These are phyloP conservation scores for Musa beccarii DNA, from an alignment of 176 grass and related monocot genomes.

Conservation along the genomic window DNA sequence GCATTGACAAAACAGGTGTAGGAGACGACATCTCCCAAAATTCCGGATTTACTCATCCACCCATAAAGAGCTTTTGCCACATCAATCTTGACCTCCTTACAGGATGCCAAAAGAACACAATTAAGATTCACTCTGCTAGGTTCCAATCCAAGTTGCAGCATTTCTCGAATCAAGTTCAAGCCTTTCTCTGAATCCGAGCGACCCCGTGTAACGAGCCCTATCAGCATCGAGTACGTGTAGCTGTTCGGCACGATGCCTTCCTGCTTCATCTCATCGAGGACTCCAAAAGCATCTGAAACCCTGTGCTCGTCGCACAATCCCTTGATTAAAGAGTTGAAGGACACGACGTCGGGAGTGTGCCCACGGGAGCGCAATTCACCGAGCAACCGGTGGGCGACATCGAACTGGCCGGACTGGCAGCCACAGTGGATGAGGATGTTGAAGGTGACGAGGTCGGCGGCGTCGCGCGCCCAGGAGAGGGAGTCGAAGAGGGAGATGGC, in stretches of 20 bases:
- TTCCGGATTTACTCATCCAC: constrained; percentile 7
- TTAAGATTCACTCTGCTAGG: constrained; percentile 4
- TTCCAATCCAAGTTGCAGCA: constrained; percentile 12
- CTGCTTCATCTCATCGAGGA: neutral
- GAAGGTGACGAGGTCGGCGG: neutral
- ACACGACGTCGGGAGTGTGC: neutral
- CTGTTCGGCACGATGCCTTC: neutral
- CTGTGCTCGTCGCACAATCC: neutral
- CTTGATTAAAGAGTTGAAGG: constrained; percentile 13
- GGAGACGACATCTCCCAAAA: constrained; percentile 11
- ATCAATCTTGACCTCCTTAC: constrained; percentile 1
- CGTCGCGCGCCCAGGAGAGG: neutral
- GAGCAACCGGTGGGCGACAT: neutral
- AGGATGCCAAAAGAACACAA: neutral
- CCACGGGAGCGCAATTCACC: neutral
- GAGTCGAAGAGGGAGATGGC: neutral
- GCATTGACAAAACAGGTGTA: constrained; percentile 9
- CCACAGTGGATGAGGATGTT: constrained; percentile 3
- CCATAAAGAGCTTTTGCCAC: constrained; percentile 4
- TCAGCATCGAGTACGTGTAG: constrained; percentile 13
- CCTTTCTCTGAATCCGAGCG: constrained; percentile 3
- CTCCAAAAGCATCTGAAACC: neutral
- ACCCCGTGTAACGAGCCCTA: constrained; percentile 2
- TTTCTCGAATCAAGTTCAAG: neutral
- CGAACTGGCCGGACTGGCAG: neutral